Evolutionary conservation across 2,329 filamentous ascomycete genomes (phyloP).

Genomic region (Exophiala lecanii-corni): DNA sequence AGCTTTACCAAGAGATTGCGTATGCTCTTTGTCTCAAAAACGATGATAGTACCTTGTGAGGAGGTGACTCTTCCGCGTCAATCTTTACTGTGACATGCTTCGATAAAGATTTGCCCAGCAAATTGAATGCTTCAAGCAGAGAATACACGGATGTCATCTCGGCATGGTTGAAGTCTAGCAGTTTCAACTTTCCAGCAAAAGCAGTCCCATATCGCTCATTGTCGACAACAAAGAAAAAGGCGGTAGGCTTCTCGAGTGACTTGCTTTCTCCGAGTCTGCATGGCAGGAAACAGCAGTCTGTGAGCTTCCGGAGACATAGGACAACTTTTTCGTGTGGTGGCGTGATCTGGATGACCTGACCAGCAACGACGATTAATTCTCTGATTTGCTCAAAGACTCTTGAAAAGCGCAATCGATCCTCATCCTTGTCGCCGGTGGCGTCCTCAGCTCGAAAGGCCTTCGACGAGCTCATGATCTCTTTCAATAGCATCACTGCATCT

Average conservation of each 20-base stretch:
- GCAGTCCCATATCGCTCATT: not conserved
- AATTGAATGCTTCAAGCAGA: not conserved
- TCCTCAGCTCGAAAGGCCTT: conserved; percentile 1
- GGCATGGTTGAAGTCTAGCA: not conserved
- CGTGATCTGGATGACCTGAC: conserved; percentile 1
- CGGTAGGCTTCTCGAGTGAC: not conserved
- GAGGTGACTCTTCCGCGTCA: not conserved
- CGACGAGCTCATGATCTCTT: not conserved
- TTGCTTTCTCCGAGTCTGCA: not conserved
- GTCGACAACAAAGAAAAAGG: not conserved
- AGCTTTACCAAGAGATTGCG: conserved; percentile 1
- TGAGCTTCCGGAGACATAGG: not conserved
- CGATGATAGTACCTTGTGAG: not conserved
- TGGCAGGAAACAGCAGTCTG: not conserved
- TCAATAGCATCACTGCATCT: not conserved
- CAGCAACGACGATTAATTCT: not conserved
- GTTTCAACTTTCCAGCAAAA: not conserved
- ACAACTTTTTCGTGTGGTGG: not conserved
- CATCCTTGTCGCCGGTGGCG: not conserved
- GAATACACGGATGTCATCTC: conserved; percentile 1
- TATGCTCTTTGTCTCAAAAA: not conserved
- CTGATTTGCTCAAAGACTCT: not conserved
- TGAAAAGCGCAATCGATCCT: not conserved
- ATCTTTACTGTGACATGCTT: not conserved
- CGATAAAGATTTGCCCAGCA: not conserved